These are phyloP conservation scores for Penicillium sp. DNA, from an alignment of 2,329 filamentous ascomycete species.

Conservation along the genomic window DNA sequence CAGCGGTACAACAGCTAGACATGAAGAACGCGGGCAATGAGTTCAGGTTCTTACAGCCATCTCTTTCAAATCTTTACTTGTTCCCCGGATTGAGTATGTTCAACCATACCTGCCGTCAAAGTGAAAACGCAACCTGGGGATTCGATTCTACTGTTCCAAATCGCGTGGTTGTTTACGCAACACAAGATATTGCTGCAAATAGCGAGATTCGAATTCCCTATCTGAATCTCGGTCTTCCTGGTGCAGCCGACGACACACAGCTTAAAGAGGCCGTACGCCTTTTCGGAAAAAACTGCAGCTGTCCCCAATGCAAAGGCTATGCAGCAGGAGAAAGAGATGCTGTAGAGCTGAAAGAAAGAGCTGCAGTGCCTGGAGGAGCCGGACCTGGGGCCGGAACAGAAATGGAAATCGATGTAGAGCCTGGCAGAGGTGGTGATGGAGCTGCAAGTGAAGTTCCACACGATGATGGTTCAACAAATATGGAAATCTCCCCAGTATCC, in stretches of 20 bases:
- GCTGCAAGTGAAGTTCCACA: not conserved
- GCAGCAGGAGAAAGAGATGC: not conserved
- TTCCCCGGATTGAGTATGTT: conserved; percentile 37
- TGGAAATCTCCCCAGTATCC: not conserved
- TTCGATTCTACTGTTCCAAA: conserved; percentile 32
- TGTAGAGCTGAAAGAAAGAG: not conserved
- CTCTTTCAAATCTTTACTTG: conserved; percentile 32
- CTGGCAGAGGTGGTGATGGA: not conserved
- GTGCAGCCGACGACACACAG: not conserved
- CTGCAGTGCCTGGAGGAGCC: not conserved
- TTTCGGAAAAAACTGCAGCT: conserved; percentile 20
- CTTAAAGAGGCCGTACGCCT: conserved; percentile 10
- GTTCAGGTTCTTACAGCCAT: conserved; percentile 20
- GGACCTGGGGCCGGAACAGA: too few species aligned
- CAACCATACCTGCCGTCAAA: conserved; percentile 26
- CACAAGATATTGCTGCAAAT: conserved; percentile 21
- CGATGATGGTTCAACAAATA: too few species aligned
- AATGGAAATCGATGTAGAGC: too few species aligned
- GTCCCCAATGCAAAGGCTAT: conserved; percentile 1
- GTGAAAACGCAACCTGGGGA: conserved; percentile 33
- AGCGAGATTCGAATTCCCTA: conserved; percentile 32
- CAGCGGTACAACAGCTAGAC: conserved; percentile 10
- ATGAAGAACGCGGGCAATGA: not conserved
- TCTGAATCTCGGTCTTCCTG: conserved; percentile 7
- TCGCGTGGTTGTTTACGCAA: conserved; percentile 33